Base-by-base conservation (phyloP, 2,329 filamentous ascomycete species). In the Lachnellula occidentalis region DNA sequence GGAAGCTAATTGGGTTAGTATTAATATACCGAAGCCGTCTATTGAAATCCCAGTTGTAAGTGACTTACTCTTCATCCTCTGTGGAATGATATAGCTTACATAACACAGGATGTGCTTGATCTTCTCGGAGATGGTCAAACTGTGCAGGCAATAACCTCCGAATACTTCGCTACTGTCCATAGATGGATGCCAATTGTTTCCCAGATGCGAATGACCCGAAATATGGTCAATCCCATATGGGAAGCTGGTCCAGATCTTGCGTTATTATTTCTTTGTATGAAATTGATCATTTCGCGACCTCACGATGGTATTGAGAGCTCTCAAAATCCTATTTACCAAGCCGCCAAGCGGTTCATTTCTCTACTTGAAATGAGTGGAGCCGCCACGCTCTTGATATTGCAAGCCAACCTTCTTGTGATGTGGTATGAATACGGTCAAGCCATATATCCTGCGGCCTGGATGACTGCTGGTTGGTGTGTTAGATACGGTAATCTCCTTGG, bases 371-470 rank as follows among this genome's bases (percentile, higher is more conserved):
- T 70, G 5, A 66, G 69, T 39, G 76, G 76, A 24, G 69, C 68
- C 7, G 67, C 73, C 8, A 74, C 72, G 24, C 59, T 79, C 15
- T 66, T 73, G 45, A 64, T 74, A 39, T 67, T 79, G 7, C 77
- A 79, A 61, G 72, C 74, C 4, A 69, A 73, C 56, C 57, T 78
- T 1, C 68, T 79, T 14, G 65, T 79, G 21, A 69, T 75, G 7
- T 63, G 77, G 2, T 79, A 77, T 60, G 76, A 79, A 59, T 69
- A 74, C 54, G 72, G 74, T 1, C 76, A 79, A 57, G 72, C 69
- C 3, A 74, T 79, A 46, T 78, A 78, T 57, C 77, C 77, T 3
- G 73, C 75, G 11, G 75, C 75, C 14, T 79, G 74, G 69, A 73
- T 78, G 65, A 73, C 74, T 1, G 68, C 76, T 5, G 76, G 73